Conservation (phyloP, 495 filamentous ascomycete genomes). For the Amniculicola lignicola region DNA sequence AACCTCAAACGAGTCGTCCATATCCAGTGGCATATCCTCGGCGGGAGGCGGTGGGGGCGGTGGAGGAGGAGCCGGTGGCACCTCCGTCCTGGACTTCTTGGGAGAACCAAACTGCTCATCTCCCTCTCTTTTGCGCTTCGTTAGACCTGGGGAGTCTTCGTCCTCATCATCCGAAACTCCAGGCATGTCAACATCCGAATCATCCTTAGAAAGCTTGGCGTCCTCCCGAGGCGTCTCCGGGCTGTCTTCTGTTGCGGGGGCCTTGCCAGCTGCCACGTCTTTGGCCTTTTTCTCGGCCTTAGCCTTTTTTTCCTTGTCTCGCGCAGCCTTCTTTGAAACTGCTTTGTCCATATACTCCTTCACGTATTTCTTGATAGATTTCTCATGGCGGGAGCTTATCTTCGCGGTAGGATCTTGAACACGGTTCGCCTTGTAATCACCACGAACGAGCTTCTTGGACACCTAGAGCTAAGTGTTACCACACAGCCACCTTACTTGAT, state of each 20-base stretch:
- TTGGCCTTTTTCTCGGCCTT: constrained; percentile 48
- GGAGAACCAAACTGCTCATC: constrained; percentile 39
- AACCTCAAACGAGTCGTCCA: constrained; percentile 25
- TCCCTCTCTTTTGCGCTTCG: constrained; percentile 61
- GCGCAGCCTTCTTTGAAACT: constrained; percentile 65
- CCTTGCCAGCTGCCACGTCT: constrained; percentile 24
- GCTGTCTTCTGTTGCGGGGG: neutral
- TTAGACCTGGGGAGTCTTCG: constrained; percentile 10
- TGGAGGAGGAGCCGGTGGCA: constrained; percentile 43
- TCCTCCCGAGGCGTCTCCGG: constrained; percentile 12
- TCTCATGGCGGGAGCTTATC: constrained; percentile 73
- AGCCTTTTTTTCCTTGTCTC: constrained; percentile 63
- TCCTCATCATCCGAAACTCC: constrained; percentile 59
- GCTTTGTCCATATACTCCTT: constrained; percentile 84
- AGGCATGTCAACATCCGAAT: constrained; percentile 42
- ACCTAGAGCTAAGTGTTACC: constrained; percentile 52
- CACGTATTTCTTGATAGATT: constrained; percentile 75
- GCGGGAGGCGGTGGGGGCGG: constrained; percentile 49
- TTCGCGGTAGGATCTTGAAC: constrained; percentile 73
- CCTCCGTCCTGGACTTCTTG: constrained; percentile 41
- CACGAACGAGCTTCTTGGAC: constrained; percentile 80
- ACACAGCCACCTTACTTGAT: neutral
- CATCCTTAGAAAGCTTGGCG: constrained; percentile 30
- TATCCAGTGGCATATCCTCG: constrained; percentile 30
- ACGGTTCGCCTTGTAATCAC: constrained; percentile 81